A percentile compares a stretch with the other conserved stretches of the same genome.
These are phyloP conservation scores for Pythium apleroticum DNA, from an alignment of 352 stramenopile species.

Conservation along the genomic window DNA sequence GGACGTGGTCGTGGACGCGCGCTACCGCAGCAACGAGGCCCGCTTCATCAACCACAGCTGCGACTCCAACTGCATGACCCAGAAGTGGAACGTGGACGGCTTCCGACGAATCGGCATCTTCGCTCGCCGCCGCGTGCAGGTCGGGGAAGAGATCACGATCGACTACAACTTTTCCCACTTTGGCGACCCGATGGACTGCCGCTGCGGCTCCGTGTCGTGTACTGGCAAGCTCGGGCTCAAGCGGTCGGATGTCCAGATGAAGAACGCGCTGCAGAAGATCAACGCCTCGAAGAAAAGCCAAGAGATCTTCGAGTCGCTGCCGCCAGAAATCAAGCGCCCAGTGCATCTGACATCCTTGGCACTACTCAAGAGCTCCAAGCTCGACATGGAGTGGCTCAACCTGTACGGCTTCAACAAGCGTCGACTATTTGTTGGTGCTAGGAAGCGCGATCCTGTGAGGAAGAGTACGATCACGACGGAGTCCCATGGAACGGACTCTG, in stretches of 20 bases:
- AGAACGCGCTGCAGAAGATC: constrained; percentile 10
- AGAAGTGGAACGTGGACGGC: constrained; percentile 91
- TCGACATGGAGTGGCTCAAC: constrained; percentile 63
- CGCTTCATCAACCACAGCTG: constrained; percentile 97
- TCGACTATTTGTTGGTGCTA: constrained; percentile 64
- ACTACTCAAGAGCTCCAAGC: constrained; percentile 73
- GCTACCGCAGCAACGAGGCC: constrained; percentile 90
- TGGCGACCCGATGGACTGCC: constrained; percentile 70
- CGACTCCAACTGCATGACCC: constrained; percentile 92
- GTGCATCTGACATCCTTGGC: constrained; percentile 67
- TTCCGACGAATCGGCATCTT: constrained; percentile 81
- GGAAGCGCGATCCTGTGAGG: neutral
- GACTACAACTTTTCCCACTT: constrained; percentile 89
- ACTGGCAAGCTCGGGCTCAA: constrained; percentile 78
- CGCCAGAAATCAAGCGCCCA: constrained; percentile 62
- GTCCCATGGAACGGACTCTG: constrained; percentile 2
- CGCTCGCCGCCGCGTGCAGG: constrained; percentile 52
- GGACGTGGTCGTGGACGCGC: constrained; percentile 83
- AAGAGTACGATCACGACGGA: neutral
- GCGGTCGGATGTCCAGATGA: constrained; percentile 41
- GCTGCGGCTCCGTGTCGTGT: constrained; percentile 71
- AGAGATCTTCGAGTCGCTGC: constrained; percentile 28
- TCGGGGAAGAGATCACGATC: constrained; percentile 77
- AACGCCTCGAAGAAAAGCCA: constrained; percentile 23
- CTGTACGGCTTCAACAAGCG: constrained; percentile 63